A percentile compares a stretch with the other conserved stretches of the same genome.
phyloP scores from a whole-genome alignment of 2,329 filamentous ascomycete species.

The Passalora sequoiae region DNA sequence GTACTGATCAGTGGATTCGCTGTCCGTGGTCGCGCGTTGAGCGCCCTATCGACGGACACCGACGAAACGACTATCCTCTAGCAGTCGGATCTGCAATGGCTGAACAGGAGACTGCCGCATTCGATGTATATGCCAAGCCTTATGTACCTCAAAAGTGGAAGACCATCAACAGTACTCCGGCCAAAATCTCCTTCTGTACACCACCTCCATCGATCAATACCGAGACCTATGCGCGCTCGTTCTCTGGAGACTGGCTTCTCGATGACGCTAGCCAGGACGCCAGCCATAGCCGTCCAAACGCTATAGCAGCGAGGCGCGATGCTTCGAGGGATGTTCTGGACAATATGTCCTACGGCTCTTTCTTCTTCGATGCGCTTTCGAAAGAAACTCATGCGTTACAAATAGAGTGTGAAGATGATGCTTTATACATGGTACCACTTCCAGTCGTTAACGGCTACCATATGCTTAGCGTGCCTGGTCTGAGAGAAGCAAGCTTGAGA shows the following conservation, averaged over 20 bases:
- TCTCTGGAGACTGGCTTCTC: constrained; percentile 1
- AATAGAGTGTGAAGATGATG: constrained; percentile 21
- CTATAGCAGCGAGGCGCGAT: background rate
- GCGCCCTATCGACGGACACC: too few species aligned
- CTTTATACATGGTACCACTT: constrained; percentile 17
- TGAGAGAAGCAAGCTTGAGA: constrained; percentile 21
- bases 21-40: too few species aligned
- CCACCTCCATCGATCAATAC: constrained; percentile 10
- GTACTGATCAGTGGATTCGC: too few species aligned
- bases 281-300: too few species aligned
- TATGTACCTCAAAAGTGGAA: constrained; percentile 19
- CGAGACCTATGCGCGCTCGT: constrained; percentile 10
- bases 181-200: background rate
- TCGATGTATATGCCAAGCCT: constrained; percentile 24
- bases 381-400: constrained; percentile 15
- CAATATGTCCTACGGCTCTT: constrained; percentile 5
- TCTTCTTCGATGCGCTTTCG: constrained; percentile 14
- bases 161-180: constrained; percentile 5
- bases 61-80: too few species aligned
- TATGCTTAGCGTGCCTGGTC: constrained; percentile 21
- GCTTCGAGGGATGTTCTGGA: background rate
- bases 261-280: constrained; percentile 3
- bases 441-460: constrained; percentile 8
- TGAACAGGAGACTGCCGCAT: too few species aligned
- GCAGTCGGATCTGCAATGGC: too few species aligned